Evolutionary conservation across 2,329 filamentous ascomycete species (phyloP).

Genomic region (Colletotrichum orchidophilum): DNA sequence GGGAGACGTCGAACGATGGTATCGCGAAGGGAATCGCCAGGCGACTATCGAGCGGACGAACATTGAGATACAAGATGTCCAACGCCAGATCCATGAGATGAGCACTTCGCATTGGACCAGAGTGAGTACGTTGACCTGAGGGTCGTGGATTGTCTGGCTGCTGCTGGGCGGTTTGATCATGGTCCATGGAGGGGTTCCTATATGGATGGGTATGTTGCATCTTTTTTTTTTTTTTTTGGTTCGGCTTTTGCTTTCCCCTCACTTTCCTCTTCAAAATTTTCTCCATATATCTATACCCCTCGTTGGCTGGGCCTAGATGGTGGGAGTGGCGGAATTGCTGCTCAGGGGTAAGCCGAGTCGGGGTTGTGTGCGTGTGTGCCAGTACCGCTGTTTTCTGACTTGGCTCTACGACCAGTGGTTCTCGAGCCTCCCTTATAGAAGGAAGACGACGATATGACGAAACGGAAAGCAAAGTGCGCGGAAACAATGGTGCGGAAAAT

Average conservation of each 20-base stretch:
- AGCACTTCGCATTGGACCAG: constrained; percentile 47
- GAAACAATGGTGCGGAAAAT: neutral
- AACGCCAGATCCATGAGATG: constrained; percentile 65
- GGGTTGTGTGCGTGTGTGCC: neutral
- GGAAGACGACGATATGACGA: neutral
- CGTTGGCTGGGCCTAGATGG: neutral
- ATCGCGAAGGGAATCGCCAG: constrained; percentile 75
- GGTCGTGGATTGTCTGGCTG: constrained; percentile 7
- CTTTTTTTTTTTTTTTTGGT: neutral
- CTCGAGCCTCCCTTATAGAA: neutral
- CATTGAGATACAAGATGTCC: constrained; percentile 73
- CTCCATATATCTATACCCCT: neutral
- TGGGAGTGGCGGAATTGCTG: constrained; percentile 2
- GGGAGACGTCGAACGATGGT: constrained; percentile 81
- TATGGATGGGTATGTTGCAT: constrained; percentile 20
- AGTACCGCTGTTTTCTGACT: constrained; percentile 16
- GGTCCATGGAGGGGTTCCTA: neutral
- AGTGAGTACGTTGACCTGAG: constrained; percentile 46
- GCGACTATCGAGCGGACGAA: constrained; percentile 79
- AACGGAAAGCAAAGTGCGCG: neutral
- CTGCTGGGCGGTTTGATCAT: constrained; percentile 4
- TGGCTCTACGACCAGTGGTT: constrained; percentile 18
- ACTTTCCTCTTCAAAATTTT: neutral
- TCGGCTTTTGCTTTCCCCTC: neutral
- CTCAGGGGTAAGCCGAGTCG: constrained; percentile 10